phyloP scores from a whole-genome alignment of 2,329 filamentous ascomycete genomes.

The Tothia fuscella region DNA sequence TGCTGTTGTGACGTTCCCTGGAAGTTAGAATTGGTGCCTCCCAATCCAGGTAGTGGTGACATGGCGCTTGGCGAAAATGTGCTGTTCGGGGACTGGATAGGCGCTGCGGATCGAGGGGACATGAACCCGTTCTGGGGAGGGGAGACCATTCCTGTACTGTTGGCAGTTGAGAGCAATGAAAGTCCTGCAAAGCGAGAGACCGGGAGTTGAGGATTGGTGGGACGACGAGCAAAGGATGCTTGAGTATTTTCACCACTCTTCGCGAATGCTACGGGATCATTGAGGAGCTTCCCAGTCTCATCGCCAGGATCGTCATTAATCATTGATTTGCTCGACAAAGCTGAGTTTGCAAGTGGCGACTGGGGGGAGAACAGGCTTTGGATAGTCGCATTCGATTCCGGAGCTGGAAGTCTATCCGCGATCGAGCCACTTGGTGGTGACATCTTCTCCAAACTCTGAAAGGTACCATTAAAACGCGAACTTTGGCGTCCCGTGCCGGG shows the following conservation, averaged over 20 bases:
- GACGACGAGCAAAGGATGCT: constrained; percentile 46
- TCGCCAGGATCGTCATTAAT: constrained; percentile 61
- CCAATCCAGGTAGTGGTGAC: constrained; percentile 34
- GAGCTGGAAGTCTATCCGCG: constrained; percentile 41
- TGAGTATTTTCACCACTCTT: constrained; percentile 46
- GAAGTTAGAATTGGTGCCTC: constrained; percentile 39
- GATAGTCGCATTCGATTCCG: constrained; percentile 42
- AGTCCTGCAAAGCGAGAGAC: constrained; percentile 56
- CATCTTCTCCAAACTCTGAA: constrained; percentile 49
- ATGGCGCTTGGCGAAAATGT: constrained; percentile 20
- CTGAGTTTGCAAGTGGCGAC: constrained; percentile 59
- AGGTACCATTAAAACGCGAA: constrained; percentile 50
- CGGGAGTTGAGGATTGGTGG: constrained; percentile 61
- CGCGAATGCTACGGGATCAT: constrained; percentile 60
- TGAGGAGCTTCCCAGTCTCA: constrained; percentile 59
- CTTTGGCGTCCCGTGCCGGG: constrained; percentile 35
- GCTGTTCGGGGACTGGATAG: constrained; percentile 38
- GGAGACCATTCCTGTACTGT: constrained; percentile 24
- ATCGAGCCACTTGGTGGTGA: constrained; percentile 46
- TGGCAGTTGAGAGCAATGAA: constrained; percentile 56
- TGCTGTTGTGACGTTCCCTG: constrained; percentile 44
- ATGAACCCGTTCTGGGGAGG: constrained; percentile 43
- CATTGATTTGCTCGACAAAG: constrained; percentile 55
- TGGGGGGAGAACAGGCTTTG: constrained; percentile 60
- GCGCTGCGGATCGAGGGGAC: constrained; percentile 36